These are phyloP conservation scores for Epichloe gansuensis DNA, from an alignment of 2,329 filamentous ascomycete genomes.

Conservation along the genomic window DNA sequence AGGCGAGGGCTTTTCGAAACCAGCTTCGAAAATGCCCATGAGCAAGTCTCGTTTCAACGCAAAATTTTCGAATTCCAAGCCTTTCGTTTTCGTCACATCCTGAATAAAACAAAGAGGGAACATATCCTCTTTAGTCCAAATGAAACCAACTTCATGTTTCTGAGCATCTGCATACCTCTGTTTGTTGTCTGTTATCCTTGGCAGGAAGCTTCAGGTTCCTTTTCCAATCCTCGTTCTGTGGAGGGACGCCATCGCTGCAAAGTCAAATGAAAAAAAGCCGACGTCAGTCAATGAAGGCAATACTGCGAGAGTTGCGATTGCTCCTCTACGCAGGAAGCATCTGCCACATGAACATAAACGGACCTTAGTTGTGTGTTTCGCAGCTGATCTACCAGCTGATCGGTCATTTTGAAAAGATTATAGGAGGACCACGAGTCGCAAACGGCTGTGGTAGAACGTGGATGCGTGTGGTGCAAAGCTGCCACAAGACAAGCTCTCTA, in stretches of 20 bases:
- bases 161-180: slow-evolving; percentile 43
- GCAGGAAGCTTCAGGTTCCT: slow-evolving; percentile 56
- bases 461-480: slow-evolving; percentile 12
- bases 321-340: no score
- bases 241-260: slow-evolving; percentile 33
- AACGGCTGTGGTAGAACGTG: slow-evolving; percentile 1
- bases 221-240: slow-evolving; percentile 55
- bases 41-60: slow-evolving; percentile 86
- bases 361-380: slow-evolving; percentile 29
- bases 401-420: slow-evolving; percentile 25
- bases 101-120: slow-evolving; percentile 23
- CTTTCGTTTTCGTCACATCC: slow-evolving; percentile 98
- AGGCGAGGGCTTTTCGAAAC: slow-evolving; percentile 95
- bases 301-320: not conserved
- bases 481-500: slow-evolving; percentile 5
- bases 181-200: slow-evolving; percentile 68
- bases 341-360: slow-evolving; percentile 9
- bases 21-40: slow-evolving; percentile 99
- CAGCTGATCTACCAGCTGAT: slow-evolving; percentile 33
- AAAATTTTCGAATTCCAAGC: slow-evolving; percentile 95
- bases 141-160: slow-evolving; percentile 2
- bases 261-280: not conserved
- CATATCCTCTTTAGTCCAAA: slow-evolving; percentile 8
- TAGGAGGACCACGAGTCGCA: slow-evolving; percentile 13
- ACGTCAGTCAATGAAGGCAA: slow-evolving; percentile 1